Evolutionary conservation across 352 stramenopile genomes (phyloP), one percentile per base, ranked within the genome.

Genomic region (Stramenopiles sp.): DNA sequence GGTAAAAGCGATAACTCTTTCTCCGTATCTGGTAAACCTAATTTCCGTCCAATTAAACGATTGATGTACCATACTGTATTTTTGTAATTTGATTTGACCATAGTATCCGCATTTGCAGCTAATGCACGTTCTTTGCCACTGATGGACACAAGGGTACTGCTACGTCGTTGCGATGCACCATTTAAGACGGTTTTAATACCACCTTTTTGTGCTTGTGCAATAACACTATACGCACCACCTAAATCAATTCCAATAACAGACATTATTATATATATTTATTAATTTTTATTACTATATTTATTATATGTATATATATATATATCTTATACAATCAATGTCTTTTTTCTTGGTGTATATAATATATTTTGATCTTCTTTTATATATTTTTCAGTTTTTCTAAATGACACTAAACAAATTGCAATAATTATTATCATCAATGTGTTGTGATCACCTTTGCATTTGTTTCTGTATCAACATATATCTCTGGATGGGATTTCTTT

Each of bases 131-230:
- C 88, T 83, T 93, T 94, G 83, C 87, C 89, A 85, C 91, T 85
- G 53, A 93, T 86, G 82, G 87, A 93, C 63, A 93, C 89, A 82
- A 93, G 87, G 83, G 90, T 92, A 73, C 87, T 90, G 79, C 76
- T 99, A 84, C 97, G 95, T 84, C 96, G 89, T 86, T 99, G 98
- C 74, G 93, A 98, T 85, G 96, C 97, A 83, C 98, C 96, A 90
- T 99, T 99, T 33, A 99, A 87, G 88, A 99, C 96, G 76, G 99
- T 97, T 87, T 98, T 94, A 79, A 98, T 95, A 83, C 95, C 95
- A 83, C 94, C 95, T 81, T 94, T 89, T 82, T 96, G 96, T 78
- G 94, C 94, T 82, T 97, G 92, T 74, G 91, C 93, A 79, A 98
- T 97, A 53, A 98, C 90, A 84, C 91, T 95, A 84, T 97, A 93